phyloP scores from a whole-genome alignment of 306 rosid species.

The Oxytropis ochrocephala region DNA sequence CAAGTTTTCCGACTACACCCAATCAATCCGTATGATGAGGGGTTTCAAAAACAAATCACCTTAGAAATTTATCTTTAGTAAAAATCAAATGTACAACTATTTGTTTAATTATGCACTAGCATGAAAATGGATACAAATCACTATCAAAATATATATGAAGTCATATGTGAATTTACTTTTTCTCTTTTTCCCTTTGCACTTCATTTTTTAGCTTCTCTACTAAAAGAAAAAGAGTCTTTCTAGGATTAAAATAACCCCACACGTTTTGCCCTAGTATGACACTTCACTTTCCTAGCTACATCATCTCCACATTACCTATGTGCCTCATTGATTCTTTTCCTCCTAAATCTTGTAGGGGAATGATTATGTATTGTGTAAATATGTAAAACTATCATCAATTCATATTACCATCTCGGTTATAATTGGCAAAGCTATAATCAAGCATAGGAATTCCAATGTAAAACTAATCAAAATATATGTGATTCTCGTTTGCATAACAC shows the following conservation, averaged over 20 bases:
- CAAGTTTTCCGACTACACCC: too few relatives aligned
- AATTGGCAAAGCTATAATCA: background rate
- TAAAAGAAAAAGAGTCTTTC: slow-evolving; percentile 19
- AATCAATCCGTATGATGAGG: slow-evolving; percentile 55
- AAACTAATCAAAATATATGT: background rate
- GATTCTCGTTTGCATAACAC: too few relatives aligned
- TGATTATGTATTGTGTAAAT: background rate
- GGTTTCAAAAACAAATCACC: background rate
- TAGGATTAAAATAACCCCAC: slow-evolving; percentile 28
- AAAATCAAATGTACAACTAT: slow-evolving; percentile 2
- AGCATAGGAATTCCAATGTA: background rate
- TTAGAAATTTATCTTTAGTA: slow-evolving; percentile 16
- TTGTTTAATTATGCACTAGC: background rate
- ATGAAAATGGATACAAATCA: slow-evolving; percentile 17
- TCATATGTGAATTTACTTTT: background rate
- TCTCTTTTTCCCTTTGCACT: slow-evolving; percentile 6
- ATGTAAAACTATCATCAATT: slow-evolving; percentile 19
- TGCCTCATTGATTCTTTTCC: slow-evolving; percentile 11
- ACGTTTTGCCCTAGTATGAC: slow-evolving; percentile 27
- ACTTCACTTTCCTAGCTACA: slow-evolving; percentile 31
- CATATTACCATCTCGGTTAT: slow-evolving; percentile 1
- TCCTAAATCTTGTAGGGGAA: slow-evolving; percentile 12
- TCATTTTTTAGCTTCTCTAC: slow-evolving; percentile 18
- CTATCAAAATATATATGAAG: slow-evolving; percentile 5
- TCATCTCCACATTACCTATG: slow-evolving; percentile 13